Conservation (phyloP, 1,139 yeast species). For the Sugiyamaella novakii region DNA sequence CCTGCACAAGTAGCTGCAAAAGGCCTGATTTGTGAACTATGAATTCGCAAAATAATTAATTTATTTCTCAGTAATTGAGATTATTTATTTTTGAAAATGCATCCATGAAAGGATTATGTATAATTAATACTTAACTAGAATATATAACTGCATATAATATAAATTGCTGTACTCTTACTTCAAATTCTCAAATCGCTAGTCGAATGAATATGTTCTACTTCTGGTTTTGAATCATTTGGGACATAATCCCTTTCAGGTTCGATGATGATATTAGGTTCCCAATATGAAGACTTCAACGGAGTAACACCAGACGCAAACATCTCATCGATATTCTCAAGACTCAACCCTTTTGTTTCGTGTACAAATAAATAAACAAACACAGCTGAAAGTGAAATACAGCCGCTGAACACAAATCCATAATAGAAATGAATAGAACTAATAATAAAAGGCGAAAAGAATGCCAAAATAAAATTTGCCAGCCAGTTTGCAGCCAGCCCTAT, state of each 20-base stretch:
- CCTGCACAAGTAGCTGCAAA: conserved; percentile 22
- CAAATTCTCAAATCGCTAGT: no score
- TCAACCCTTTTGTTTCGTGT: conserved; percentile 75
- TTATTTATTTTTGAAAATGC: no score
- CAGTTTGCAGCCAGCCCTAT: conserved; percentile 69
- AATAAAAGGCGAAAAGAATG: conserved; percentile 54
- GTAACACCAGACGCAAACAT: conserved; percentile 44
- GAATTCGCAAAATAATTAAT: no score
- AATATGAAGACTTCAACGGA: conserved; percentile 40
- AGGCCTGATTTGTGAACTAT: conserved; percentile 12
- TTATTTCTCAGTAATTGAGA: no score
- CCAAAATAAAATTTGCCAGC: conserved; percentile 70
- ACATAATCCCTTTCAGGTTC: background rate
- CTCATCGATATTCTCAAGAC: conserved; percentile 74
- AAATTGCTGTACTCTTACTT: no score
- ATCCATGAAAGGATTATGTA: no score
- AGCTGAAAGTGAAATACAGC: conserved; percentile 57
- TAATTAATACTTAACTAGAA: no score
- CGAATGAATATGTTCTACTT: no score
- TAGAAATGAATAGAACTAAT: conserved; percentile 52
- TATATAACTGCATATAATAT: no score
- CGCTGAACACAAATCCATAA: conserved; percentile 77
- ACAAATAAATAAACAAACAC: conserved; percentile 58
- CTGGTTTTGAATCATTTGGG: background rate
- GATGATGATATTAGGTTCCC: conserved; percentile 25